Base-by-base conservation (phyloP, 192 early-diverging fungal genomes). In the Gamsiella multidivaricata region DNA sequence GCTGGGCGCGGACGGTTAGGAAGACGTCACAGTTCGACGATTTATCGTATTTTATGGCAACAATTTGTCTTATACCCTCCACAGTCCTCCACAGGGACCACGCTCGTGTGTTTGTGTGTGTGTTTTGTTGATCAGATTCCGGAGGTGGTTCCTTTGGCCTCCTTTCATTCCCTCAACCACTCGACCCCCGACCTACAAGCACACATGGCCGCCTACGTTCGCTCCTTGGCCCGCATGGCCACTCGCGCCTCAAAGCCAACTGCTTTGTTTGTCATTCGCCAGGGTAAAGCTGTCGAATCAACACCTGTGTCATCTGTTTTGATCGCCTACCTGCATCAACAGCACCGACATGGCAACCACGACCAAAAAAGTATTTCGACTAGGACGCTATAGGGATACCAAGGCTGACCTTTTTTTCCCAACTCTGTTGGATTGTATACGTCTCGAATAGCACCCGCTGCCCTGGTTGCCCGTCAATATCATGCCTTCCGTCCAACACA, bases 401-500 rank as follows among this genome's bases (percentile, higher is more conserved):
- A 3, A 32, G 15, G 11, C 34, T 22, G 20, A 37, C 33, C 22
- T 4, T 20, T 59, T 25, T 22, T 25, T 41, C 31, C 56, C 36
- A 54, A 54, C 26, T 32, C 8, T 28, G 43, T 26, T 42, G 12
- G 34, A 20, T 23, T 37, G 34, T 22, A 34, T 36, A n/a, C 26
- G 11, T n/a, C n/a, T n/a, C 0, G 15, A 46, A 46, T 59, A 78
- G 74, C 41, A n/a, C 66, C 74, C 11, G 60, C 65, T 53, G 65
- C 56, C 32, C n/a, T 56, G 32, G 25, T 78, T 28, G 74, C 55
- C 17, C 74, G 74, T 45, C 65, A 68, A 29, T 78, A 78, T 49
- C 61, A 78, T n/a, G 59, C 74, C 14, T 69, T 78, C 66, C 65
- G 74, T 18, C 58, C 74, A 31, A 69, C 74, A 33, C 53, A 78